These are phyloP conservation scores for Suillus brevipes DNA, from an alignment of 768 basidiomycete genomes.

Conservation along the genomic window DNA sequence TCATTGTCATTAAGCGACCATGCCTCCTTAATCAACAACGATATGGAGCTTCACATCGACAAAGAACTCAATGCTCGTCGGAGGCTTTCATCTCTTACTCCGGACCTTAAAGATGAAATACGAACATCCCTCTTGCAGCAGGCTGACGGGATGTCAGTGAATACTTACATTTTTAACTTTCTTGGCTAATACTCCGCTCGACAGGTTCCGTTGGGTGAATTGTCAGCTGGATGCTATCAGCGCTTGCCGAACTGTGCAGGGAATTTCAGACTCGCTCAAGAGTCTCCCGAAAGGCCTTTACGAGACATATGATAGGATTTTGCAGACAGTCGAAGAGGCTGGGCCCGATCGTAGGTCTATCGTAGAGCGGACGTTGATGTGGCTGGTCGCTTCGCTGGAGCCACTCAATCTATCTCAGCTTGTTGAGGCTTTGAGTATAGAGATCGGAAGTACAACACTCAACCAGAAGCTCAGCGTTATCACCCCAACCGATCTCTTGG, in stretches of 20 bases:
- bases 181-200: background rate
- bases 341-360: background rate
- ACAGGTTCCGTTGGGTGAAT: constrained; percentile 26
- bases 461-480: constrained; percentile 13
- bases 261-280: constrained; percentile 17
- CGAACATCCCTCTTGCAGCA: constrained; percentile 6
- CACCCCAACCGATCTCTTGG: constrained; percentile 11
- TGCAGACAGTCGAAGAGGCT: constrained; percentile 11
- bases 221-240: constrained; percentile 21
- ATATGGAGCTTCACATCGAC: constrained; percentile 18
- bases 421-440: constrained; percentile 16
- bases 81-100: constrained; percentile 11
- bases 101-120: constrained; percentile 14
- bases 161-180: background rate
- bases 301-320: constrained; percentile 24
- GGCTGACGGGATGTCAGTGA: constrained; percentile 22
- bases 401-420: constrained; percentile 17
- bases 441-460: constrained; percentile 3
- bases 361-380: constrained; percentile 12
- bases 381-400: constrained; percentile 19
- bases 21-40: background rate
- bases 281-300: constrained; percentile 20
- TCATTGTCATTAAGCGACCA: constrained; percentile 16
- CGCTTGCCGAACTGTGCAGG: constrained; percentile 11
- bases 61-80: constrained; percentile 14